Base-by-base conservation (phyloP, 2,329 filamentous ascomycete species). In the Claviceps paspali region DNA sequence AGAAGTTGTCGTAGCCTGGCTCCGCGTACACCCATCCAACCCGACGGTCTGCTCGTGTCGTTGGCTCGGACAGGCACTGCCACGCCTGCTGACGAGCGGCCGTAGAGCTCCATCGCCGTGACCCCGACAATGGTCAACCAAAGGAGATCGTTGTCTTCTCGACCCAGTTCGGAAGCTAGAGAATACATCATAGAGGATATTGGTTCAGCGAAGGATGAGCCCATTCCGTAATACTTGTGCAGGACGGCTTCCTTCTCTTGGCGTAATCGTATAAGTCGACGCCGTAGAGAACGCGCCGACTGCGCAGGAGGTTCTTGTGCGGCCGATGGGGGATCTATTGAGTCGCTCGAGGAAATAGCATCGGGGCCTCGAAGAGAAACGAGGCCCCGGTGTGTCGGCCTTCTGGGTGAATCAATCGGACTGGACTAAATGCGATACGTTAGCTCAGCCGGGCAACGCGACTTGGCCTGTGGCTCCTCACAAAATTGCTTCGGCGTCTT, bases 91-190 rank as follows among this genome's bases (percentile, higher is more conserved):
- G 82, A 84, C 15, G 84, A 88, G 39, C 84, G 78, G 12, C 87
- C 87, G 46, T 91, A 93, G 1, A 95, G 70, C 54, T 95, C 87
- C 59, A 93, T 79, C 12, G 86, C 93, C n/a, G 82, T 86, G 26
- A 94, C 84, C 5, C 91, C 91, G 19, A 98, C 84, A 50, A 96
- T 94, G 5, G 86, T 78, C 41, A 94, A 70, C 91, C 91, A 98
- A 11, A 98, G 68, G 17, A 96, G 67, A 50, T 98, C 87, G 50
- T 96, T 98, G 56, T 96, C 88, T 65, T 96, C 91, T 37, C 87
- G 81, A 43, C 91, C 91, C 6, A 98, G 73, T 52, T 96, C 91
- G 1, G 87, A 94, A 1, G 88, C 91, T 11, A 98, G 68, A 1
- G 86, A 92, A 58, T 96, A 98, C 52, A 95, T 74, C 62, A 96